Evolutionary conservation across 208 protist genomes (phyloP).

Genomic region (Leishmania braziliensis): DNA sequence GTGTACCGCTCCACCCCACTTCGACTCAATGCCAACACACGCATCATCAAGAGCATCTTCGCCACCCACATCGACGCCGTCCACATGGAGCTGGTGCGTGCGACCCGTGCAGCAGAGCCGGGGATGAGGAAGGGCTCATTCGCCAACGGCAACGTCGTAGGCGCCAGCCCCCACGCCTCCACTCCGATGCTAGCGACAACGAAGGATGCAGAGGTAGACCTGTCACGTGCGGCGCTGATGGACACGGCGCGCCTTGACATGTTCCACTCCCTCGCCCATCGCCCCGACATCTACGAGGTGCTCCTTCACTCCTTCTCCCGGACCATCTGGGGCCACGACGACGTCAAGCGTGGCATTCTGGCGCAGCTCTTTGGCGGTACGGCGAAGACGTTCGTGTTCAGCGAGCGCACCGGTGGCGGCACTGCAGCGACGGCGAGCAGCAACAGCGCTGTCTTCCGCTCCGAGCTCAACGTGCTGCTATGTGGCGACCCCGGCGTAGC

Average conservation of each 20-base stretch:
- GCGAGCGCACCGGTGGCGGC: constrained; percentile 10
- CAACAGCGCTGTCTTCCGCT: constrained; percentile 79
- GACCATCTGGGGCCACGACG: constrained; percentile 98
- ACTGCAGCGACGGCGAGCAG: constrained; percentile 12
- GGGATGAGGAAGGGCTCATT: not conserved
- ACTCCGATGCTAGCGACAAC: constrained; percentile 20
- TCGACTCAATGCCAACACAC: constrained; percentile 93
- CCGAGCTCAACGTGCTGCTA: constrained; percentile 99
- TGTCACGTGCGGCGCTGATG: constrained; percentile 31
- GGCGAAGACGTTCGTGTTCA: constrained; percentile 91
- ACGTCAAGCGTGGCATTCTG: constrained; percentile 99
- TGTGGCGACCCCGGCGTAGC: constrained; percentile 99
- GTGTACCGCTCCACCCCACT: constrained; percentile 96
- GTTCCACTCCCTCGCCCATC: constrained; percentile 76
- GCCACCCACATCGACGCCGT: constrained; percentile 97
- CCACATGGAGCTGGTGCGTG: constrained; percentile 94
- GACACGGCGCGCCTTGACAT: constrained; percentile 70
- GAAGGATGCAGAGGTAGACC: constrained; percentile 7
- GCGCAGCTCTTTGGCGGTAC: constrained; percentile 98
- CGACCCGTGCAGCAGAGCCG: constrained; percentile 12
- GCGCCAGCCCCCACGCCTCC: constrained; percentile 12
- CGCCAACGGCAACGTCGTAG: constrained; percentile 13
- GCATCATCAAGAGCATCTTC: constrained; percentile 95
- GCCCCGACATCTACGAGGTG: constrained; percentile 96
- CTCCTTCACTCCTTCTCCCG: constrained; percentile 96